Base-by-base conservation (phyloP, 2,329 filamentous ascomycete species). In the Epichloe hybrida region DNA sequence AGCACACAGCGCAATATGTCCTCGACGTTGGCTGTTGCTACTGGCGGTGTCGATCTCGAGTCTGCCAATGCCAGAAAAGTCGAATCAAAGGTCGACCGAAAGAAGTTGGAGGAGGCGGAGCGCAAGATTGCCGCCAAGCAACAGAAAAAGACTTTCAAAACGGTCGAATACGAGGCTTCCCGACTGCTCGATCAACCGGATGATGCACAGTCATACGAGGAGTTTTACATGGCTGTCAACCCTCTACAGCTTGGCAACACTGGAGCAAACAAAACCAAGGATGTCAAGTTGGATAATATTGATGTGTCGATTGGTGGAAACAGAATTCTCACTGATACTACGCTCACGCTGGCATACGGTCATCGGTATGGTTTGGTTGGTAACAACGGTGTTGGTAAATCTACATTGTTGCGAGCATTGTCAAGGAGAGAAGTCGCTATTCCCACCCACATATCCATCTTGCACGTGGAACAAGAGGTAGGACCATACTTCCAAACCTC, bases 181-280 rank as follows among this genome's bases (percentile, higher is more conserved):
- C 83, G 83, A 58, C 75, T 98, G 58, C 81, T 98, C 57, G 84
- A 94, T 64, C 80, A 88, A 68, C 77, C 88, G 4, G 85, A 91
- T 61, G 80, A 84, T 61, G 75, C 90, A 12, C 84, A 95, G 74
- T 94, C 88, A 40, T 98, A 98, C 66, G 93, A 98, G 70, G 93
- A 98, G 66, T 97, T 98, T 72, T 98, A 95, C 79, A 97, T 98
- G 93, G 85, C 88, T 50, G 93, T 98, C 73, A 98, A 98, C 68
- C 93, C 93, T 54, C 78, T 98, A 55, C 91, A 97, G 65, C 63
- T 97, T 54, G 91, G 89, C 50, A 72, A 76, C 57, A 68, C 79
- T 51, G 77, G 83, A 35, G 72, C 85, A 53, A 79, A 81, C 58
- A 98, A 97, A 82, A 95, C 90, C 69, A 98, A 98, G 76, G 93